Evolutionary conservation across 176 grass and related monocot genomes (phyloP).

Genomic region (Secale cereale): DNA sequence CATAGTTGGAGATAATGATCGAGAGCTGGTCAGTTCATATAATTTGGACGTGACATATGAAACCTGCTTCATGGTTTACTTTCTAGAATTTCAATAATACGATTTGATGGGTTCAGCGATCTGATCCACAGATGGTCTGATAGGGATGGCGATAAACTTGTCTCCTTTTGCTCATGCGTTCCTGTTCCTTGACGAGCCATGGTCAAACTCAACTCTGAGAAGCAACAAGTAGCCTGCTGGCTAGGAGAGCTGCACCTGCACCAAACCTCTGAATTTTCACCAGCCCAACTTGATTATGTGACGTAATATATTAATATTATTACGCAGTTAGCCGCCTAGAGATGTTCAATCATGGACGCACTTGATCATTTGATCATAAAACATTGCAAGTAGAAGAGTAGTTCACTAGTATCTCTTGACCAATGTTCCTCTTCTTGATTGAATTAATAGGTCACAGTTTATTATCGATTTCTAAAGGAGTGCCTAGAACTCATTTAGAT

Average conservation of each 20-base stretch:
- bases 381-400: neutral
- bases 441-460: neutral
- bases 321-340: neutral
- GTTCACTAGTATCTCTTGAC: neutral
- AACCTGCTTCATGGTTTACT: neutral
- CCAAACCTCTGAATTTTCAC: neutral
- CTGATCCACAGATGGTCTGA: neutral
- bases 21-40: neutral
- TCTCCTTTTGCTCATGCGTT: neutral
- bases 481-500: no score
- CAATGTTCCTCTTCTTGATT: neutral
- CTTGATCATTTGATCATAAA: neutral
- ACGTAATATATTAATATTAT: neutral
- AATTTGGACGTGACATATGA: neutral
- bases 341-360: neutral
- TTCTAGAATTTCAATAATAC: neutral
- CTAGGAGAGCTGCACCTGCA: neutral
- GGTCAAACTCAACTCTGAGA: slow-evolving; percentile 27
- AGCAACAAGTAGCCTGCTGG: neutral
- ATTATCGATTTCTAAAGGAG: no score
- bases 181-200: neutral
- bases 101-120: slow-evolving; percentile 8
- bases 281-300: neutral
- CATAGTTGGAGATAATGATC: neutral
- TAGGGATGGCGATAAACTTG: neutral